Conservation (phyloP, 805 yeast genomes). For the Nakazawaea peltata region DNA sequence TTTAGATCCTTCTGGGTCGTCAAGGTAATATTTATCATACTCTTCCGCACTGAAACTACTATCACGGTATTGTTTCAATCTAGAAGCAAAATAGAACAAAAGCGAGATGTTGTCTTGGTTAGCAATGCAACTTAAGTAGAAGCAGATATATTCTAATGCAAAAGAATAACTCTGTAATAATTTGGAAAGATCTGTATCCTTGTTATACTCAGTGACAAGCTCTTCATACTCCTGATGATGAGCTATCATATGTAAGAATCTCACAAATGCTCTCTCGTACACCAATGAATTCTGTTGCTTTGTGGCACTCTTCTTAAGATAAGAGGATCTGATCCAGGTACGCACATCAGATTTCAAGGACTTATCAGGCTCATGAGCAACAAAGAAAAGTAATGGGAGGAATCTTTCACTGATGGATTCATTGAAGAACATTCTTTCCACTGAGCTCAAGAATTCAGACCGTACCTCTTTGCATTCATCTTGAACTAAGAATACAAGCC, state of each 20-base stretch:
- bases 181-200: conserved; percentile 11
- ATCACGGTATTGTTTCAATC: conserved; percentile 75
- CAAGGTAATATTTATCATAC: conserved; percentile 11
- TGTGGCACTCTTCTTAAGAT: conserved; percentile 21
- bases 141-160: conserved; percentile 52
- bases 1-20: conserved; percentile 3
- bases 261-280: conserved; percentile 59
- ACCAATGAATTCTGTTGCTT: conserved; percentile 32
- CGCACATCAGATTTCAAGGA: conserved; percentile 40
- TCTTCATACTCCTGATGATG: conserved; percentile 64
- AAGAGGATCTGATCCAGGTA: conserved; percentile 68
- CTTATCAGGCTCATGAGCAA: conserved; percentile 67
- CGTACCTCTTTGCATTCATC: conserved; percentile 61
- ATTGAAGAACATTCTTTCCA: conserved; percentile 43
- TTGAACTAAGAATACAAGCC: conserved; percentile 51
- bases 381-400: conserved; percentile 59
- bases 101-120: conserved; percentile 62
- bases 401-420: conserved; percentile 56
- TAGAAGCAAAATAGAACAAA: conserved; percentile 65
- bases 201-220: conserved; percentile 21
- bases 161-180: conserved; percentile 38
- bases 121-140: conserved; percentile 52
- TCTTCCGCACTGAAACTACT: conserved; percentile 29
- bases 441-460: conserved; percentile 33
- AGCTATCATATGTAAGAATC: conserved; percentile 62